phyloP scores from a whole-genome alignment of 768 basidiomycete species.

The Boletales sp. region DNA sequence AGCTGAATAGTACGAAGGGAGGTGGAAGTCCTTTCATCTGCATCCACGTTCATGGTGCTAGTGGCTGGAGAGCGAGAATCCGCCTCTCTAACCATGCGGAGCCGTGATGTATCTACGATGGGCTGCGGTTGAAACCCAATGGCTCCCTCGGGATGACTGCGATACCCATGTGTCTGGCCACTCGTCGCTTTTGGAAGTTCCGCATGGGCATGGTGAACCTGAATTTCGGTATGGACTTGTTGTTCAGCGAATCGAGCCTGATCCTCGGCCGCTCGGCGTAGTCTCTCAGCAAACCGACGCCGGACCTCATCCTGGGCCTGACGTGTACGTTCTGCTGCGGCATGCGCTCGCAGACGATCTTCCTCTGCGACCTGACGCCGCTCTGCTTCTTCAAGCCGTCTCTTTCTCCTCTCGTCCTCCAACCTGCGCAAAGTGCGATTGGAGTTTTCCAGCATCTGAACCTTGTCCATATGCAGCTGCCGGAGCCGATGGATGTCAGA shows the following conservation, averaged over 20 bases:
- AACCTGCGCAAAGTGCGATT: constrained; percentile 17
- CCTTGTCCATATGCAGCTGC: constrained; percentile 15
- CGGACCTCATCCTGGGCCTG: constrained; percentile 4
- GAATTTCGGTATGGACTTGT: constrained; percentile 6
- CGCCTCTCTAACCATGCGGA: constrained; percentile 20
- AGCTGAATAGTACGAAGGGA: not conserved
- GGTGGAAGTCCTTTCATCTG: not conserved
- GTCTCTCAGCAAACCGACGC: constrained; percentile 4
- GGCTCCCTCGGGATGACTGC: not conserved
- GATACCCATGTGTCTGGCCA: constrained; percentile 1
- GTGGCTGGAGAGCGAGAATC: not conserved
- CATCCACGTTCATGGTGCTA: constrained; percentile 1
- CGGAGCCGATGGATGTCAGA: constrained; percentile 12
- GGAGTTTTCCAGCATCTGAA: constrained; percentile 15
- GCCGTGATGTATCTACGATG: constrained; percentile 24
- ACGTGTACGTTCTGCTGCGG: constrained; percentile 10
- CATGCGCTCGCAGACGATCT: constrained; percentile 4
- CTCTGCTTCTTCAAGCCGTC: constrained; percentile 15
- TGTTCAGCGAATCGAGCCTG: constrained; percentile 12
- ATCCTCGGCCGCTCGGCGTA: constrained; percentile 5
- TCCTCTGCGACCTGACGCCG: constrained; percentile 15
- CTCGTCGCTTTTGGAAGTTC: not conserved
- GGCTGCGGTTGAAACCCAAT: constrained; percentile 24
- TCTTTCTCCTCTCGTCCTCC: constrained; percentile 22
- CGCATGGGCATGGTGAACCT: not conserved